Percentiles rank a stretch among this genome's conserved stretches.
Evolutionary conservation across 1,284 basidiomycete genomes (phyloP).

Genomic region (Boletus subluridellus): DNA sequence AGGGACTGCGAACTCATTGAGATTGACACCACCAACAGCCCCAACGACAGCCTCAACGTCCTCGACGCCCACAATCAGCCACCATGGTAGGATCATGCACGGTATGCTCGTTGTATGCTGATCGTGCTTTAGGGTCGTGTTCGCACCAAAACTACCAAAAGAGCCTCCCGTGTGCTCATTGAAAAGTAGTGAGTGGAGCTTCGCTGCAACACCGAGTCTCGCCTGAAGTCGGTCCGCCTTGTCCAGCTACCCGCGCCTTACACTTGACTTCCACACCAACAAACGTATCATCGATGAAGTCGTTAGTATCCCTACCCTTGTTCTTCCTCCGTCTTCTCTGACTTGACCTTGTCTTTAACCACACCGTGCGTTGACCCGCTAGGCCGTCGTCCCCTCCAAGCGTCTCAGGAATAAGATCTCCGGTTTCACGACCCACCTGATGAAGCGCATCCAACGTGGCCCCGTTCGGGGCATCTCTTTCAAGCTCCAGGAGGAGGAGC

Average conservation of each 20-base stretch:
- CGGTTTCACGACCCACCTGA: constrained; percentile 99
- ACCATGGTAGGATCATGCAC: constrained; percentile 44
- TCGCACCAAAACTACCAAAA: constrained; percentile 99
- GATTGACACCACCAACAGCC: background rate
- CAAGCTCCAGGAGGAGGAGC: constrained; percentile 99
- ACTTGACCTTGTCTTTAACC: background rate
- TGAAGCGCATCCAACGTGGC: constrained; percentile 99
- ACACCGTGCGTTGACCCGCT: background rate
- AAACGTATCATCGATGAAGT: constrained; percentile 99
- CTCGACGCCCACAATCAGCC: constrained; percentile 32
- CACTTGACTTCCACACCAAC: constrained; percentile 98
- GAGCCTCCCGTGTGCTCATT: constrained; percentile 97
- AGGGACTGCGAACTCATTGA: background rate
- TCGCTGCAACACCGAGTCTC: too few species aligned
- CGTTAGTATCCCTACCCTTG: constrained; percentile 48
- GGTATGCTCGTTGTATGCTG: background rate
- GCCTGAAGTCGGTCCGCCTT: constrained; percentile 6
- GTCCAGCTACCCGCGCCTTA: constrained; percentile 86
- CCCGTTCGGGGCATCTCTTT: constrained; percentile 99
- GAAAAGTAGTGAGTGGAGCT: constrained; percentile 89
- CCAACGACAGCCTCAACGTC: constrained; percentile 14
- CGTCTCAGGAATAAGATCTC: constrained; percentile 99
- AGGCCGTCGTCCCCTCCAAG: constrained; percentile 97
- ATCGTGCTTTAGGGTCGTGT: constrained; percentile 79
- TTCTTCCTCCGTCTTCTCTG: background rate